These are phyloP conservation scores for Chondrus crispus DNA, from an alignment of 23 red algal genomes.

Conservation along the genomic window DNA sequence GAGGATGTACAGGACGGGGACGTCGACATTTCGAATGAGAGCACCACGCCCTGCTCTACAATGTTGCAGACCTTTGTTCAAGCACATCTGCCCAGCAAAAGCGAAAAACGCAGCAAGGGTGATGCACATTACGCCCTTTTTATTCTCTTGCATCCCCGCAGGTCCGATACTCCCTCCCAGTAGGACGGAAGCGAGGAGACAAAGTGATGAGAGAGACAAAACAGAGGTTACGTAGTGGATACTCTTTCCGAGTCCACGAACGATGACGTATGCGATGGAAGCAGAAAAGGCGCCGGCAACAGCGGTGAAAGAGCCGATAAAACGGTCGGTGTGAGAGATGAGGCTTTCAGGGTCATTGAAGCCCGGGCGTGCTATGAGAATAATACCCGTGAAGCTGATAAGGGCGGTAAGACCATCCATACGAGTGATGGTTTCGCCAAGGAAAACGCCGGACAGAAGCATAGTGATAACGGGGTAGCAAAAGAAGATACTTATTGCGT, in stretches of 20 bases:
- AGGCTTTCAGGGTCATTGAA: neutral
- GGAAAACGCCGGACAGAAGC: neutral
- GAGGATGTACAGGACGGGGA: constrained; percentile 24
- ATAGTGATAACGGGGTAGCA: constrained; percentile 37
- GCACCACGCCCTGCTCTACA: constrained; percentile 15
- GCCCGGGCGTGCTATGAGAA: constrained; percentile 16
- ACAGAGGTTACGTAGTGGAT: constrained; percentile 35
- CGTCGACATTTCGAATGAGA: constrained; percentile 46
- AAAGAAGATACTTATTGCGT: constrained; percentile 40
- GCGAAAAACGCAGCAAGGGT: neutral
- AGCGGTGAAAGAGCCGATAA: neutral
- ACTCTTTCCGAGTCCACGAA: neutral
- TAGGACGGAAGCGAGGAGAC: neutral
- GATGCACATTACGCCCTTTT: neutral
- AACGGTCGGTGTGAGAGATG: neutral
- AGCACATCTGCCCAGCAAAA: constrained; percentile 23
- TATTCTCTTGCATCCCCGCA: neutral
- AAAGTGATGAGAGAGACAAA: neutral
- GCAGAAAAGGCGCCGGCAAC: neutral
- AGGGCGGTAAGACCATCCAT: constrained; percentile 4
- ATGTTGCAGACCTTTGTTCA: constrained; percentile 36
- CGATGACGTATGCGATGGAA: constrained; percentile 29
- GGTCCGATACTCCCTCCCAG: neutral
- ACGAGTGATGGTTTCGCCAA: neutral
- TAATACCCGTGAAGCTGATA: neutral